Percentiles rank a stretch among this genome's conserved stretches.
These are phyloP conservation scores for Ophiosphaerella korrae DNA, from an alignment of 2,329 filamentous ascomycete species.

Conservation along the genomic window DNA sequence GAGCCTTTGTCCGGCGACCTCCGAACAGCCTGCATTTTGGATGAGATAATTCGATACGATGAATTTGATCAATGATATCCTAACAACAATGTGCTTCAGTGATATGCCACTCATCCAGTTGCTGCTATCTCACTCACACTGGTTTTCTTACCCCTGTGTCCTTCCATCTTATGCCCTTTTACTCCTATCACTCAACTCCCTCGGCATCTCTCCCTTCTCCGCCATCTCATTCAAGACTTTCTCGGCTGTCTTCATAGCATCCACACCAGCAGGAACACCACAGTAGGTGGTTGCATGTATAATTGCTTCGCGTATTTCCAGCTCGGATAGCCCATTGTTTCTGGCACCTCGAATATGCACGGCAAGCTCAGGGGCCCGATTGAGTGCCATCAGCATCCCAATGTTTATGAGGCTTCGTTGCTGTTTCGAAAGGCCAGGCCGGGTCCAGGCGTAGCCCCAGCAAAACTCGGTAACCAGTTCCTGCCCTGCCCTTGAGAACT, in stretches of 20 bases:
- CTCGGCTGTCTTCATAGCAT: slow-evolving; percentile 60
- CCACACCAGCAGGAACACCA: slow-evolving; percentile 60
- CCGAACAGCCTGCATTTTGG: too few species aligned
- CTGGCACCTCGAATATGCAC: slow-evolving; percentile 67
- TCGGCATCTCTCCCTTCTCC: slow-evolving; percentile 49
- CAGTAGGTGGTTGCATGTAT: slow-evolving; percentile 59
- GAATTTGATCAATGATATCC: too few species aligned
- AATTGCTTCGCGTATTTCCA: slow-evolving; percentile 67
- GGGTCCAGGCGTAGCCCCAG: slow-evolving; percentile 69
- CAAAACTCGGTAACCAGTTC: slow-evolving; percentile 67
- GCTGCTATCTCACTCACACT: too few species aligned
- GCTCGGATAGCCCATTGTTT: slow-evolving; percentile 65
- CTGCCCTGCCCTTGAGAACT: slow-evolving; percentile 66
- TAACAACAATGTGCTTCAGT: too few species aligned
- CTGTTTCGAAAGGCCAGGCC: slow-evolving; percentile 66
- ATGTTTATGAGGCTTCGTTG: slow-evolving; percentile 67
- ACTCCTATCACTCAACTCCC: slow-evolving; percentile 39
- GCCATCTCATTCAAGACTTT: slow-evolving; percentile 59
- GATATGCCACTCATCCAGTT: too few species aligned
- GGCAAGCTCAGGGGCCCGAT: slow-evolving; percentile 63
- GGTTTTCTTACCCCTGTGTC: too few species aligned
- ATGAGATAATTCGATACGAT: too few species aligned
- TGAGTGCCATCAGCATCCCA: slow-evolving; percentile 67
- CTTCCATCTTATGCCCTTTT: slow-evolving; percentile 26
- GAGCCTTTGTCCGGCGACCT: not conserved